Base-by-base conservation (phyloP, 129 eudicot species). In the Centrapalus pauciflorus region DNA sequence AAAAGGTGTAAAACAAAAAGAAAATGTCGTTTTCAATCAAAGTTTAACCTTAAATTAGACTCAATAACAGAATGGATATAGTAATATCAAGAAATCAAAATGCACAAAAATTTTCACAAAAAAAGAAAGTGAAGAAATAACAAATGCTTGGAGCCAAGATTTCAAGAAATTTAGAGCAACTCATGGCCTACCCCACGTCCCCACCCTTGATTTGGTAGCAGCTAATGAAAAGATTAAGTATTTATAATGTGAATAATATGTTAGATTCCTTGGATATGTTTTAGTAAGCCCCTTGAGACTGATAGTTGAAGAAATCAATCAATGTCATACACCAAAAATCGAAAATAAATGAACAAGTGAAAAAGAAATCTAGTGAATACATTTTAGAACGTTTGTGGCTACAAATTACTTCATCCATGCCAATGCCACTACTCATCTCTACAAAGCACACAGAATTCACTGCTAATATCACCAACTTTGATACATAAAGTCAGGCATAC, bases 321-420 rank as follows among this genome's bases (percentile, higher is more conserved):
- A 72, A 50, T 55, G 24, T 54, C 79, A 74, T 37, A 57, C 55
- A 54, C 29, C 41, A 73, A 25, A 76, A 54, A 48, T 21, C 6
- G 77, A 66, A 68, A 76, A 25, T 32, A 38, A 34, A 27, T 12
- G 50, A 70, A 25, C 37, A 67, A 34, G 27, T 20, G 13, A 68
- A n/a, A 17, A 41, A 14, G 28, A 75, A 68, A 46, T 56, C 27
- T 28, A 41, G 57, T 28, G 60, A 66, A 34, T 71, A 94, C 99
- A 97, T 94, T 79, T 89, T 87, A 37, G 85, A 80, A 68, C 79
- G 85, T 69, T 73, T 67, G 83, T 89, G 95, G 55, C 66, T 76
- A 45, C 76, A 72, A 80, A 64, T 73, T 68, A 71, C 78, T 43
- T 73, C 90, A 75, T 70, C 75, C 75, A 81, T 72, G 48, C 76